Evolutionary conservation across 2,329 filamentous ascomycete genomes (phyloP).

Genomic region (Paecilomyces niveus): DNA sequence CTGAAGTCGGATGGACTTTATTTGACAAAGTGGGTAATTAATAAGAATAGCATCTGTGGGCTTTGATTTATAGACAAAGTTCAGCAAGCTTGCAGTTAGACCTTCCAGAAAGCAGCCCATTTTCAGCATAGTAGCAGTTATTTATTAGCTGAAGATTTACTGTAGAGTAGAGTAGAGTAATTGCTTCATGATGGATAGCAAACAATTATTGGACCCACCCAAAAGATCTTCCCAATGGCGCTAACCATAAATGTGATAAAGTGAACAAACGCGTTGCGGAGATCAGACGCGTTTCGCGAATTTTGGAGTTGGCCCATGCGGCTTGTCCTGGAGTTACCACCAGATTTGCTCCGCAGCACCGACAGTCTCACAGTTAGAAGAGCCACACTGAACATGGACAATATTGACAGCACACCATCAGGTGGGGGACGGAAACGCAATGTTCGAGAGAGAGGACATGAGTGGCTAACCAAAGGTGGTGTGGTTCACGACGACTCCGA

Average conservation of each 20-base stretch:
- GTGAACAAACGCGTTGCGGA: not conserved
- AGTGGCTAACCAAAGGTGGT: constrained; percentile 53
- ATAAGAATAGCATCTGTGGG: no score
- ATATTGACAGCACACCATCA: not conserved
- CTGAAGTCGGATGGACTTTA: not conserved
- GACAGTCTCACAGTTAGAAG: not conserved
- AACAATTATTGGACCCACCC: not conserved
- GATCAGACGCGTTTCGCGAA: not conserved
- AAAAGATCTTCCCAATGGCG: not conserved
- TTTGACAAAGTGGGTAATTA: not conserved
- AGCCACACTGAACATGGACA: not conserved
- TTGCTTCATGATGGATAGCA: no score
- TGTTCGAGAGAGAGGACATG: constrained; percentile 32
- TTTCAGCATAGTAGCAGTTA: not conserved
- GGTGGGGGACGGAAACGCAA: constrained; percentile 9
- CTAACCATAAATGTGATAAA: not conserved
- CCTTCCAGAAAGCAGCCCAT: not conserved
- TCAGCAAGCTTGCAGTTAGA: no score
- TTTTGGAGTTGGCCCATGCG: not conserved
- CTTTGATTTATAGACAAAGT: no score
- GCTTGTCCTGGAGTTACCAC: not conserved
- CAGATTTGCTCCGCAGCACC: not conserved
- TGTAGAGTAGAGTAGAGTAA: no score
- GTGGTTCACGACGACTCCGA: constrained; percentile 73
- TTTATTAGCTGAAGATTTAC: no score